Conservation (phyloP, 140 eudicot genomes). For the Bidens hawaiensis region DNA sequence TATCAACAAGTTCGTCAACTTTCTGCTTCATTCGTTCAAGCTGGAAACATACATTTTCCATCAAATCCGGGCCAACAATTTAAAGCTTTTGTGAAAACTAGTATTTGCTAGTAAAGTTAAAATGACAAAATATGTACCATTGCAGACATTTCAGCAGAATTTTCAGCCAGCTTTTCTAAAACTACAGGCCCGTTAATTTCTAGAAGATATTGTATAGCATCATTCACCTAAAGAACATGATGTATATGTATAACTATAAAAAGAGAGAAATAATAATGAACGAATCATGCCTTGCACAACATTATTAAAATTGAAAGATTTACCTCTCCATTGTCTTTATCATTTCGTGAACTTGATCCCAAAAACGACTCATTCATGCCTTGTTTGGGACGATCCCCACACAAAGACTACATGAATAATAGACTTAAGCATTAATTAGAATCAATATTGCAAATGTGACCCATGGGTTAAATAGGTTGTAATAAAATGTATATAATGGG, state of each 20-base stretch:
- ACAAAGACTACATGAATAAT: constrained; percentile 21
- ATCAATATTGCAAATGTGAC: too few species aligned
- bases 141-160: constrained; percentile 43
- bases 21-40: constrained; percentile 36
- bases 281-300: neutral
- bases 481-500: too few species aligned
- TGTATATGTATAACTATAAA: neutral
- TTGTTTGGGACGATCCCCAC: constrained; percentile 27
- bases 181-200: constrained; percentile 38
- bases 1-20: constrained; percentile 68
- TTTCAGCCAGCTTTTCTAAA: constrained; percentile 44
- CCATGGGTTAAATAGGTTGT: too few species aligned
- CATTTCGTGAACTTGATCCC: constrained; percentile 26
- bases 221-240: constrained; percentile 38
- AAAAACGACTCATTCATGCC: constrained; percentile 12
- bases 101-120: neutral
- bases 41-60: constrained; percentile 12
- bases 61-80: constrained; percentile 5
- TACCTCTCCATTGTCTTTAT: constrained; percentile 38
- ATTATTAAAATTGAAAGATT: neutral
- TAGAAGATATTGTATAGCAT: constrained; percentile 47
- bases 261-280: neutral
- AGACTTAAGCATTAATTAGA: too few species aligned
- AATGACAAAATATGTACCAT: constrained; percentile 30
- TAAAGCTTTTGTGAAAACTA: neutral